Evolutionary conservation across 2,329 filamentous ascomycete genomes (phyloP), one percentile per base, ranked within the genome.

Genomic region (Mollisiaceae sp.): DNA sequence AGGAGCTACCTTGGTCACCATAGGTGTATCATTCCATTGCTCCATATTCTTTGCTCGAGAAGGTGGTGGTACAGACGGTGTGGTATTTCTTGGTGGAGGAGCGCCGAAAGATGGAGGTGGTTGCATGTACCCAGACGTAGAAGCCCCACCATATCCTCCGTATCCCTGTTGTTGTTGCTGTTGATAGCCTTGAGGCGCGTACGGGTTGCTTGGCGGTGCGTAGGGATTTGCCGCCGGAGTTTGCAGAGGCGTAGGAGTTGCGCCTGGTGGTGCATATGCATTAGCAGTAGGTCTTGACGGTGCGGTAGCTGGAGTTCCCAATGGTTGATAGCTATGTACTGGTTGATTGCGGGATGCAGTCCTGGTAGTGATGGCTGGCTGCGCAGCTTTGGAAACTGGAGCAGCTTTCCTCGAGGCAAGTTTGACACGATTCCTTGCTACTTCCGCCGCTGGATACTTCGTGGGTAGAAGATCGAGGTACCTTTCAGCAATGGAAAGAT

Each of bases 11-110:
- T 94, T 92, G 55, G 87, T 84, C 55, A 98, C 91, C 73, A 97
- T 86, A 1, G 95, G 95, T 60, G 96, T 90, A 78, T 99, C 95
- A 72, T 99, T 99, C 95, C 95, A 99, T 72, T 91, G 91, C 35
- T 89, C 87, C 69, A 89, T 89, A 69, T 91, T 90, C 75, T 89
- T 89, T 64, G 86, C 82, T 74, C 87, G 88, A 11, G 91, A 87
- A 20, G 92, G 87, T 24, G 93, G 89, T 47, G 87, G 83, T 27
- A 84, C 84, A 14, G 91, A 90, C n/a, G 89, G 85, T 41, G 87
- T 89, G 32, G 86, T 83, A 67, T 86, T 88, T 68, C 90, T 87
- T 60, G 89, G 88, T 65, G 87, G 87, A 47, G 87, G 88, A 36
- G 85, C 83, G n/a, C 71, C 76, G 61, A 80, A 78, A 41, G 74